A percentile compares a stretch with the other conserved stretches of the same genome.
Evolutionary conservation across 345 rosid species (phyloP).

Genomic region (Acer saccharum): DNA sequence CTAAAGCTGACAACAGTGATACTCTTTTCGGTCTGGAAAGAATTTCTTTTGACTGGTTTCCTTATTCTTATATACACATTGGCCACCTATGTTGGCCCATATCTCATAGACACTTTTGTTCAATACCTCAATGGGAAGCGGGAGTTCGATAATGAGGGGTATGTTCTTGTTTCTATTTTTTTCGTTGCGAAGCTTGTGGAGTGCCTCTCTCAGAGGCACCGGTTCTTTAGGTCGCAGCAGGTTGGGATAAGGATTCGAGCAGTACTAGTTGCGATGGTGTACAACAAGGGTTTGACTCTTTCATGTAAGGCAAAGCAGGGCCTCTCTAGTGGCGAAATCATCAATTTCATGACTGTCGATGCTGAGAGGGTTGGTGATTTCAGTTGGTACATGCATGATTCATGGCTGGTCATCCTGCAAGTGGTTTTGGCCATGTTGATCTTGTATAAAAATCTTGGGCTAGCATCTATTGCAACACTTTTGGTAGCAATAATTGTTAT

Average conservation of each 20-base stretch:
- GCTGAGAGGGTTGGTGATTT: constrained; percentile 55
- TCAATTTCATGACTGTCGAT: constrained; percentile 65
- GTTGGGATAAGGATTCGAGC: constrained; percentile 53
- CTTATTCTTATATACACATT: constrained; percentile 29
- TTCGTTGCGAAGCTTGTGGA: constrained; percentile 58
- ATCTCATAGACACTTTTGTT: constrained; percentile 54
- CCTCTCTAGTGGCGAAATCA: constrained; percentile 66
- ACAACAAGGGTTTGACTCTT: constrained; percentile 58
- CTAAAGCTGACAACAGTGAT: constrained; percentile 40
- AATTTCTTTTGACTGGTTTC: constrained; percentile 30
- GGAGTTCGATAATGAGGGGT: constrained; percentile 45
- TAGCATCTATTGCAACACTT: constrained; percentile 52
- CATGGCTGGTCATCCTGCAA: constrained; percentile 57
- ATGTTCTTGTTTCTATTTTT: constrained; percentile 42
- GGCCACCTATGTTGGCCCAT: constrained; percentile 44
- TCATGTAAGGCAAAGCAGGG: constrained; percentile 46
- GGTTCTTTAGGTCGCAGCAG: constrained; percentile 40
- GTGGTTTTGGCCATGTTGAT: constrained; percentile 50
- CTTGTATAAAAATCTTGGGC: constrained; percentile 55
- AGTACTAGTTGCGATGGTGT: constrained; percentile 45
- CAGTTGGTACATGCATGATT: constrained; percentile 54
- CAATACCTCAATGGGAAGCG: constrained; percentile 42
- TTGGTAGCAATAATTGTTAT: constrained; percentile 44
- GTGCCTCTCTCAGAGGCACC: constrained; percentile 51
- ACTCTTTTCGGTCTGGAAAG: constrained; percentile 40